Conservation (phyloP, 1,139 yeast species). For the Candida mesenterica region DNA sequence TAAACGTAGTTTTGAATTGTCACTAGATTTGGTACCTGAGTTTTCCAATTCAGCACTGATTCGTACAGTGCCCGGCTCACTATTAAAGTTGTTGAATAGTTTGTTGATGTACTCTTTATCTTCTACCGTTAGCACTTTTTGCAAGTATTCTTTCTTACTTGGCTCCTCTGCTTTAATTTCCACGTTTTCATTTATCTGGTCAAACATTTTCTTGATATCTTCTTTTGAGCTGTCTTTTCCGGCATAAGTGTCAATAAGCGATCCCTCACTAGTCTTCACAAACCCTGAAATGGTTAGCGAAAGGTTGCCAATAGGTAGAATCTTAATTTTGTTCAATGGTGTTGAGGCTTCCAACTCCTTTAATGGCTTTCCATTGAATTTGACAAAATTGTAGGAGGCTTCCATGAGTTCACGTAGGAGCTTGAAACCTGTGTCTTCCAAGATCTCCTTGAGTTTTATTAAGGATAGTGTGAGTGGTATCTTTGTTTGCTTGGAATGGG, state of each 20-base stretch:
- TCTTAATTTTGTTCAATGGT: constrained; percentile 19
- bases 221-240: constrained; percentile 5
- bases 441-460: constrained; percentile 32
- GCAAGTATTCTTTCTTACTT: neutral
- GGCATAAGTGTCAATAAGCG: constrained; percentile 39
- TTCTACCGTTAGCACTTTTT: constrained; percentile 1
- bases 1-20: too few relatives aligned
- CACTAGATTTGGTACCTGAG: too few relatives aligned
- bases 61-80: too few relatives aligned
- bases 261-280: constrained; percentile 38
- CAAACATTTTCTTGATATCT: constrained; percentile 21
- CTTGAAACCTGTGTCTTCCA: constrained; percentile 31
- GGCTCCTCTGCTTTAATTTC: neutral
- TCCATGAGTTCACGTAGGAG: constrained; percentile 33
- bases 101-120: constrained; percentile 19
- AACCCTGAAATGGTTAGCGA: constrained; percentile 56
- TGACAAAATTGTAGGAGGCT: constrained; percentile 20
- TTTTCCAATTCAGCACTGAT: too few relatives aligned
- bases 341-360: constrained; percentile 34
- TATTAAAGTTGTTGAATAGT: constrained; percentile 14
- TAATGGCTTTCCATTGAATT: constrained; percentile 33
- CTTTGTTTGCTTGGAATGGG: constrained; percentile 46
- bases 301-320: constrained; percentile 50
- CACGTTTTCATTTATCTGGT: constrained; percentile 15
- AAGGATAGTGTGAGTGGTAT: constrained; percentile 41